Conservation (phyloP, 306 rosid genomes). For the Ammopiptanthus mongolicus region DNA sequence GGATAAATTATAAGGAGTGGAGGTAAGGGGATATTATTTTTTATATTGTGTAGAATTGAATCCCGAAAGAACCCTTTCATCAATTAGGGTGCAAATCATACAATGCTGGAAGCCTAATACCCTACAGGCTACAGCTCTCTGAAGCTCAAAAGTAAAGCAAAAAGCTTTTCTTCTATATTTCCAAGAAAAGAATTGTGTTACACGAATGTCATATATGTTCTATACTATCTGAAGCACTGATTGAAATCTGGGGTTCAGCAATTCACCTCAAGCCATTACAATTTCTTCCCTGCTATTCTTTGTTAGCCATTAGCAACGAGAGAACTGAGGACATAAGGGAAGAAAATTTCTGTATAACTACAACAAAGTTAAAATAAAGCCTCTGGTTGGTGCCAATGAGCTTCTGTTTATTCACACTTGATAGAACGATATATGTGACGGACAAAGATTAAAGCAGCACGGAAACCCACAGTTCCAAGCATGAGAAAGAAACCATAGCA, state of each 20-base stretch:
- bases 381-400: conserved; percentile 5
- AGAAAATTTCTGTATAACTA: neutral
- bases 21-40: neutral
- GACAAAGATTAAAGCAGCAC: conserved; percentile 41
- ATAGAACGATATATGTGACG: conserved; percentile 39
- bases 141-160: neutral
- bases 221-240: neutral
- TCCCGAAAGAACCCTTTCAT: neutral
- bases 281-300: neutral
- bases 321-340: neutral
- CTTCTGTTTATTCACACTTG: conserved; percentile 39
- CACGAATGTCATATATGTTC: neutral
- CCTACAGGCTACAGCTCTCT: neutral
- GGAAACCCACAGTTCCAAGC: conserved; percentile 51
- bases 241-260: neutral
- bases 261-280: neutral
- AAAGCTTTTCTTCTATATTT: conserved; percentile 17
- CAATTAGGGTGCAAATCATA: neutral
- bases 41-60: neutral
- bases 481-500: conserved; percentile 58
- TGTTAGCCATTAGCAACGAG: conserved; percentile 4
- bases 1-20: neutral
- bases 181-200: neutral
- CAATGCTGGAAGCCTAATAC: neutral
- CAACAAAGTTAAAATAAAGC: conserved; percentile 1